Conservation (phyloP, 2,329 filamentous ascomycete species). For the Trichophyton benhamiae region DNA sequence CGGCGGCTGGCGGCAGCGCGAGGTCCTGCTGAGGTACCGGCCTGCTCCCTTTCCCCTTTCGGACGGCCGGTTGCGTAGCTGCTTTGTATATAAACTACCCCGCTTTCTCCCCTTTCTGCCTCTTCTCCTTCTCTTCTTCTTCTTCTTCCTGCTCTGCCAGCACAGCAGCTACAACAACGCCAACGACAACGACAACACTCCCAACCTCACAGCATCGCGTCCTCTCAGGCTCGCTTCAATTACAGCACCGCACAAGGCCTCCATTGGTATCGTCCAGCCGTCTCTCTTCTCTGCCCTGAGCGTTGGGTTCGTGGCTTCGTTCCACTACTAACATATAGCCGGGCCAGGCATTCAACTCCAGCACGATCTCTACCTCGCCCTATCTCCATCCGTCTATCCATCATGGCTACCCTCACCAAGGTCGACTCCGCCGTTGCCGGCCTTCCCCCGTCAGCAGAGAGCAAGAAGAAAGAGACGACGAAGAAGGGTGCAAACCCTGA, state of each 20-base stretch:
- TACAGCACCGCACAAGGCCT: too few relatives aligned
- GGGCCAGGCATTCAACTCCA: not conserved
- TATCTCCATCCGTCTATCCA: constrained; percentile 10
- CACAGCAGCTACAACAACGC: not conserved
- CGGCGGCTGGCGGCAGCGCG: not conserved
- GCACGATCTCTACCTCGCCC: not conserved
- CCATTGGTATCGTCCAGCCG: not conserved
- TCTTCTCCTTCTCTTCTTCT: constrained; percentile 2
- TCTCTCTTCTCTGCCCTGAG: not conserved
- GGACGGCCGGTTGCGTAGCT: not conserved
- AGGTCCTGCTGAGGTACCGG: not conserved
- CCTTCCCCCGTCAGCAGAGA: constrained; percentile 53
- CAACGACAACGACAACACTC: not conserved
- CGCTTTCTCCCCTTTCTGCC: not conserved
- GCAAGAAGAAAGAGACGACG: constrained; percentile 36
- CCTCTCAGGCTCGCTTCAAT: too few relatives aligned
- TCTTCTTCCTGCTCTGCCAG: constrained; percentile 3
- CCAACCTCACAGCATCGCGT: not conserved
- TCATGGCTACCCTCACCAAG: constrained; percentile 62
- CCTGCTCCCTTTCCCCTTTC: not conserved
- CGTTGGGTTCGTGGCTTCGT: too few relatives aligned
- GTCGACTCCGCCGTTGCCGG: constrained; percentile 86
- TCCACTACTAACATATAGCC: too few relatives aligned
- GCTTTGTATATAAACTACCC: not conserved
- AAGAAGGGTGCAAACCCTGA: constrained; percentile 54